A percentile compares a stretch with the other conserved stretches of the same genome.
Conservation (phyloP, 2,329 filamentous ascomycete species). For the Aspergillus fijiensis region DNA sequence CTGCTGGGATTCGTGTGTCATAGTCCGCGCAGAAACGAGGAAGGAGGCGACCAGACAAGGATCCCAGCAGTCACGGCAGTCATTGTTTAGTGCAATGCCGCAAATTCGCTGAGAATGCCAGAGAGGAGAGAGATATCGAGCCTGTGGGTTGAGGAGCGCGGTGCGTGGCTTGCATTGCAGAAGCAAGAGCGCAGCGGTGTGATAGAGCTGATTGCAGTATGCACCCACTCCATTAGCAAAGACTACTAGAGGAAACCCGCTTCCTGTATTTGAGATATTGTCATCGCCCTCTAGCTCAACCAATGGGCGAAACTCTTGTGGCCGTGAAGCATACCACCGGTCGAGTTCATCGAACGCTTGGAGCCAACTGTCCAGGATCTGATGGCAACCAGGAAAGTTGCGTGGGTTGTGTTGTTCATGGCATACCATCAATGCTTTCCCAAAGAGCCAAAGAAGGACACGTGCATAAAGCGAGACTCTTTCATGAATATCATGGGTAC, state of each 20-base stretch:
- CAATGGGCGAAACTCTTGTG: slow-evolving; percentile 30
- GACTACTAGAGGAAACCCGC: slow-evolving; percentile 41
- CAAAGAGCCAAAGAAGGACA: slow-evolving; percentile 28
- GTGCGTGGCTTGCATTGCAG: slow-evolving; percentile 54
- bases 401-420: slow-evolving; percentile 15
- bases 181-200: slow-evolving; percentile 55
- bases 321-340: slow-evolving; percentile 30
- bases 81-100: slow-evolving; percentile 52
- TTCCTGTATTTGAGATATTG: slow-evolving; percentile 13
- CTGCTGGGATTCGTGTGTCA: slow-evolving; percentile 53
- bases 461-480: slow-evolving; percentile 24
- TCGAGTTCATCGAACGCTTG: slow-evolving; percentile 26
- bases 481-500: slow-evolving; percentile 19
- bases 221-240: slow-evolving; percentile 48
- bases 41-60: slow-evolving; percentile 50
- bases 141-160: slow-evolving; percentile 31
- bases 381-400: slow-evolving; percentile 9
- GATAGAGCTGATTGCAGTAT: slow-evolving; percentile 56
- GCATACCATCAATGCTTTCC: slow-evolving; percentile 22
- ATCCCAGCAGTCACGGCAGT: slow-evolving; percentile 49
- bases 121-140: slow-evolving; percentile 43
- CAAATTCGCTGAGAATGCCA: slow-evolving; percentile 54
- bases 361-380: slow-evolving; percentile 22
- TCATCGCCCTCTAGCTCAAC: slow-evolving; percentile 38
- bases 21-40: slow-evolving; percentile 46